phyloP scores from a whole-genome alignment of 1,284 basidiomycete genomes.

The Rhizoctonia solani region DNA sequence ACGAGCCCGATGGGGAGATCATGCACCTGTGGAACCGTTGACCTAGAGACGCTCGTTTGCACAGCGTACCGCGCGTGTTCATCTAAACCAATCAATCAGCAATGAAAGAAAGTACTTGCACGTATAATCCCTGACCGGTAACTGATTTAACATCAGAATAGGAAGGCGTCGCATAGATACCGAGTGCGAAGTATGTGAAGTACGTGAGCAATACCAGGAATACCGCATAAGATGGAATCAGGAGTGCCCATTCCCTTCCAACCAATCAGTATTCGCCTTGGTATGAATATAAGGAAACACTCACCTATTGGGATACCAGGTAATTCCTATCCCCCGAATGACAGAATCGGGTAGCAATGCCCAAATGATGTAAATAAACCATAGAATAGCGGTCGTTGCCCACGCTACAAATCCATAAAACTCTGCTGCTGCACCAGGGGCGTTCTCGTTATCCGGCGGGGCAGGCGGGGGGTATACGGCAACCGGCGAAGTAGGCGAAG shows the following conservation, averaged over 20 bases:
- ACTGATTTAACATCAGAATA: slow-evolving; percentile 69
- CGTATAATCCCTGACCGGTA: slow-evolving; percentile 54
- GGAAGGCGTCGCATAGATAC: slow-evolving; percentile 68
- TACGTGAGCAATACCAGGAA: slow-evolving; percentile 76
- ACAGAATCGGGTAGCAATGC: slow-evolving; percentile 56
- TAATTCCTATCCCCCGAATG: slow-evolving; percentile 66
- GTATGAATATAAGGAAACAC: slow-evolving; percentile 39
- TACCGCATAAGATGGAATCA: slow-evolving; percentile 81
- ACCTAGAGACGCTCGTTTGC: slow-evolving; percentile 54
- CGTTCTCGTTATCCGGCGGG: slow-evolving; percentile 43
- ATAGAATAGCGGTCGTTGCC: slow-evolving; percentile 74
- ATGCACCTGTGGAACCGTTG: slow-evolving; percentile 65
- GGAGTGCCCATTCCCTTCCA: slow-evolving; percentile 79
- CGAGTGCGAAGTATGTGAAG: slow-evolving; percentile 74
- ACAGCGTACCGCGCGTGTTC: slow-evolving; percentile 30
- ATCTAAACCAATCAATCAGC: slow-evolving; percentile 40
- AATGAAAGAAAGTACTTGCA: slow-evolving; percentile 38
- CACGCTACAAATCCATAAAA: slow-evolving; percentile 89
- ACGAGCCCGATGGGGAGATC: slow-evolving; percentile 83
- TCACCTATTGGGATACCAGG: slow-evolving; percentile 88
- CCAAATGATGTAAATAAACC: slow-evolving; percentile 72
- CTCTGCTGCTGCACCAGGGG: slow-evolving; percentile 66
- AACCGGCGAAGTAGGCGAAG: slow-evolving; percentile 58
- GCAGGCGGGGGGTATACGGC: slow-evolving; percentile 55
- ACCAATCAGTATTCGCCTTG: not conserved